Evolutionary conservation across 1,284 basidiomycete species (phyloP).

Genomic region (Rhizoctonia solani): DNA sequence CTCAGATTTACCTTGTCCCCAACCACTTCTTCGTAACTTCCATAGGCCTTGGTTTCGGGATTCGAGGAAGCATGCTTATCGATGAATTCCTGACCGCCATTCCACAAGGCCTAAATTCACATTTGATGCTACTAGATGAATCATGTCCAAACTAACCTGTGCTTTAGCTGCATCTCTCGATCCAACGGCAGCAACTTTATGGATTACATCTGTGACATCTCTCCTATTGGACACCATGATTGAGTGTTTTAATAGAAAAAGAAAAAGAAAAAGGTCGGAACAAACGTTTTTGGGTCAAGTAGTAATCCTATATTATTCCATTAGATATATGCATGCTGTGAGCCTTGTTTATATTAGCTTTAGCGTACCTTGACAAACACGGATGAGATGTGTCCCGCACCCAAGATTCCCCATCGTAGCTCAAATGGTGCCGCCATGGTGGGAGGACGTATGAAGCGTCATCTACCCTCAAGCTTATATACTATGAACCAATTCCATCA

Average conservation of each 20-base stretch:
- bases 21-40: conserved; percentile 78
- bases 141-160: conserved; percentile 41
- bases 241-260: background rate
- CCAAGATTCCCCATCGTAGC: conserved; percentile 37
- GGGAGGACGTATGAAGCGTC: background rate
- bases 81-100: conserved; percentile 30
- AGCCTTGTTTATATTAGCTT: background rate
- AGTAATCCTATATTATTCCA: conserved; percentile 28
- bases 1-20: conserved; percentile 50
- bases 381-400: conserved; percentile 36
- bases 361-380: conserved; percentile 36
- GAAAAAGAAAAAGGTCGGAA: background rate
- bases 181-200: conserved; percentile 78
- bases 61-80: conserved; percentile 44
- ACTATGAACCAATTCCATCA: no score
- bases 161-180: conserved; percentile 75
- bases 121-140: background rate
- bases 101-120: background rate
- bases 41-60: conserved; percentile 66
- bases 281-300: conserved; percentile 37
- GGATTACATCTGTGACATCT: conserved; percentile 69
- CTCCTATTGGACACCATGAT: conserved; percentile 46
- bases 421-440: conserved; percentile 10
- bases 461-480: no score
- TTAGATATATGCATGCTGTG: background rate